phyloP scores from a whole-genome alignment of 2,329 filamentous ascomycete genomes.

The Aspergillus fumigatiaffinis region DNA sequence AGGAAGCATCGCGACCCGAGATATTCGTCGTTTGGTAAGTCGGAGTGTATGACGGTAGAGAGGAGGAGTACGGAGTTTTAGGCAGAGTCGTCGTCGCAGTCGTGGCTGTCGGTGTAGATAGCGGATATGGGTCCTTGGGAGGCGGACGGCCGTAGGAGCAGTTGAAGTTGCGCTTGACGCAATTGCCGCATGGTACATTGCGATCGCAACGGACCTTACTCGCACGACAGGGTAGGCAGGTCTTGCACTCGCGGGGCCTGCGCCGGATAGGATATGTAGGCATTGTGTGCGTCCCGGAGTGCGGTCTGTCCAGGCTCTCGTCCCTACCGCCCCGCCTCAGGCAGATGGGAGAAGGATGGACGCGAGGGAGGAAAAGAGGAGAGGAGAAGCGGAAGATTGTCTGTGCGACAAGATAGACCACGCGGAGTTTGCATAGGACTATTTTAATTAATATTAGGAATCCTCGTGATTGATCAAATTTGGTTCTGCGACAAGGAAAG shows the following conservation, averaged over 20 bases:
- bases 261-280: constrained; percentile 34
- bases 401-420: neutral
- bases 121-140: constrained; percentile 11
- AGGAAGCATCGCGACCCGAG: constrained; percentile 16
- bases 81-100: constrained; percentile 14
- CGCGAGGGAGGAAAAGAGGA: neutral
- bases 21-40: constrained; percentile 3
- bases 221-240: constrained; percentile 47
- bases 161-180: constrained; percentile 38
- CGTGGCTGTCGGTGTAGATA: constrained; percentile 14
- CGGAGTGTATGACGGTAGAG: constrained; percentile 4
- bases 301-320: constrained; percentile 4
- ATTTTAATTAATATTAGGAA: neutral
- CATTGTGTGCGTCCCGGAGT: constrained; percentile 13
- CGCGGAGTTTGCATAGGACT: neutral
- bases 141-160: constrained; percentile 35
- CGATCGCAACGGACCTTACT: constrained; percentile 49
- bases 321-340: constrained; percentile 12
- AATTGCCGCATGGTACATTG: constrained; percentile 39
- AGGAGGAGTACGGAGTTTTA: constrained; percentile 8
- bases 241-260: constrained; percentile 41
- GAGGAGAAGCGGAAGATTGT: neutral
- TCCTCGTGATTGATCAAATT: neutral
- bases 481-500: neutral
- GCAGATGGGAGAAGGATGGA: constrained; percentile 6